A percentile compares a stretch with the other conserved stretches of the same genome.
phyloP scores from a whole-genome alignment of 2,329 filamentous ascomycete genomes.

The Apiospora sp. region DNA sequence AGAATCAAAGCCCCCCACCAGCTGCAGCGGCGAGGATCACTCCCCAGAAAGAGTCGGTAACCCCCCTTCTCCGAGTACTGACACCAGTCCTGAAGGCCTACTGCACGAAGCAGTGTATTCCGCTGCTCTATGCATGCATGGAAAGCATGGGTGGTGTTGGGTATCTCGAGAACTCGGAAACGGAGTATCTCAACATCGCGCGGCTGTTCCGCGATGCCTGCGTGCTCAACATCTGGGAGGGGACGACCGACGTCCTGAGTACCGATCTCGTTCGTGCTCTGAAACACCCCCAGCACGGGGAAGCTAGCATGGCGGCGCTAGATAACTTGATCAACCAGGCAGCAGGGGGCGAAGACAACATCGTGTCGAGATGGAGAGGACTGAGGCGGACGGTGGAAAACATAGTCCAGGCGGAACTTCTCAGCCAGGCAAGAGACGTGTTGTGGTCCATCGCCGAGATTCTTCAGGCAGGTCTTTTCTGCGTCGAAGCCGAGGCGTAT shows the following conservation, averaged over 20 bases:
- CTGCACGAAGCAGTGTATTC: constrained; percentile 58
- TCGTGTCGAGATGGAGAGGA: constrained; percentile 48
- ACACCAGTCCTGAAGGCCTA: constrained; percentile 69
- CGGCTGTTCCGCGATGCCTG: constrained; percentile 70
- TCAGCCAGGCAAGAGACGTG: constrained; percentile 55
- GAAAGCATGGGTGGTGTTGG: constrained; percentile 72
- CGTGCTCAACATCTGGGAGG: constrained; percentile 71
- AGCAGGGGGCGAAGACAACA: constrained; percentile 38
- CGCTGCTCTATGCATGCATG: constrained; percentile 64
- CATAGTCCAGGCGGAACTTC: constrained; percentile 47
- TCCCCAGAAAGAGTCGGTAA: constrained; percentile 24
- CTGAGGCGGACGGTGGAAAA: constrained; percentile 48
- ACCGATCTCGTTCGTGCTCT: constrained; percentile 57
- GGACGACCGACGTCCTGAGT: constrained; percentile 74
- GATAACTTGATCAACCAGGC: constrained; percentile 47
- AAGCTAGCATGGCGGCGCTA: constrained; percentile 50
- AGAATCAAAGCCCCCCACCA: background rate
- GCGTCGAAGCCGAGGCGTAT: constrained; percentile 49
- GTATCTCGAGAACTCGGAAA: constrained; percentile 68
- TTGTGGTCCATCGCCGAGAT: constrained; percentile 54
- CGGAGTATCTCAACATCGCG: constrained; percentile 71
- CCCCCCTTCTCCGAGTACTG: constrained; percentile 60
- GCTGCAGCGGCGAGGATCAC: constrained; percentile 27
- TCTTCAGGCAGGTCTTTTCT: constrained; percentile 52
- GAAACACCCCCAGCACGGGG: constrained; percentile 52